These are phyloP conservation scores for Chimonanthus praecox DNA, from an alignment of 164 flowering plant genomes.

Conservation along the genomic window DNA sequence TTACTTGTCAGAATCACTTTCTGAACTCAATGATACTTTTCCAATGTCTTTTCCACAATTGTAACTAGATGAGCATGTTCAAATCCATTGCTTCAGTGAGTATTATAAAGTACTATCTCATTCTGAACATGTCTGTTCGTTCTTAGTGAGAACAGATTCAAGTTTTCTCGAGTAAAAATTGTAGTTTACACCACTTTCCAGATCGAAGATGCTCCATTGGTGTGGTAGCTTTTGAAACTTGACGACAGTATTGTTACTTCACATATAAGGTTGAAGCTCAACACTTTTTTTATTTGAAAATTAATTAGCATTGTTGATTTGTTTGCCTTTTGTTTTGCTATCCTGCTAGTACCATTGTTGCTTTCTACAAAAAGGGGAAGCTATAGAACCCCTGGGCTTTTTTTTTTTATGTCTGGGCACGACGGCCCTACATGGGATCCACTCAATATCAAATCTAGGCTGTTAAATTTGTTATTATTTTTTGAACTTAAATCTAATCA, in stretches of 20 bases:
- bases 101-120: background rate
- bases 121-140: background rate
- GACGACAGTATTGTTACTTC: background rate
- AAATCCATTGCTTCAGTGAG: background rate
- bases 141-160: background rate
- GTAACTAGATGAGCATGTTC: slow-evolving; percentile 1
- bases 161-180: background rate
- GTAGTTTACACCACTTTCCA: background rate
- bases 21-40: slow-evolving; percentile 14
- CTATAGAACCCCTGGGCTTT: background rate
- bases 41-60: background rate
- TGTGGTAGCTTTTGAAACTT: background rate
- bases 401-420: background rate
- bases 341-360: background rate
- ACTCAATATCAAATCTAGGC: too few species aligned
- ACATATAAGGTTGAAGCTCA: background rate
- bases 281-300: background rate
- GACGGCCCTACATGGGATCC: too few species aligned
- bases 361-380: background rate
- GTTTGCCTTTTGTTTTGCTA: too few species aligned
- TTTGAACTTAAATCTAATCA: too few species aligned
- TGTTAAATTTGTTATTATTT: too few species aligned
- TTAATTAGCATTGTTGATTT: too few species aligned
- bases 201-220: background rate
- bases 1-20: slow-evolving; percentile 58